Conservation (phyloP, 805 yeast genomes). For the Saccharomycopsis fermentans region DNA sequence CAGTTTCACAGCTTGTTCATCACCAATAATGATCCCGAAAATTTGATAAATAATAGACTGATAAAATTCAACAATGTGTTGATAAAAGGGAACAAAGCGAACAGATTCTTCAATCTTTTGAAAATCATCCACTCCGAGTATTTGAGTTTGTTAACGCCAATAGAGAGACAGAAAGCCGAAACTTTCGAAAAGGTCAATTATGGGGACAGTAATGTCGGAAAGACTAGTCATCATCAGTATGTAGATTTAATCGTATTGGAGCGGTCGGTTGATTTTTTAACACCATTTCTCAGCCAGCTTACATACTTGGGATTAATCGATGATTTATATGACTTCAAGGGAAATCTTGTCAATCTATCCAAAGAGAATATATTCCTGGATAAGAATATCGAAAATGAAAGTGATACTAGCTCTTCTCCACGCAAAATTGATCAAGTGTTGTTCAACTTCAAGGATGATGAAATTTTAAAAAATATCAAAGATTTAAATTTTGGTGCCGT, state of each 20-base stretch:
- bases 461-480: constrained; percentile 41
- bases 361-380: constrained; percentile 16
- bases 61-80: constrained; percentile 44
- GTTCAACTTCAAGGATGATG: constrained; percentile 29
- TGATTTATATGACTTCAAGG: constrained; percentile 48
- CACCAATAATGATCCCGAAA: constrained; percentile 7
- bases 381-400: neutral
- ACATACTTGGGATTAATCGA: constrained; percentile 77
- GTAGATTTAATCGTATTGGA: constrained; percentile 68
- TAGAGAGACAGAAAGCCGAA: constrained; percentile 25
- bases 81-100: constrained; percentile 51
- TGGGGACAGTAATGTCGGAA: constrained; percentile 1
- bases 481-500: constrained; percentile 70
- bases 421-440: constrained; percentile 1
- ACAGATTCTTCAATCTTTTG: constrained; percentile 36
- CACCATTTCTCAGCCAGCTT: constrained; percentile 65
- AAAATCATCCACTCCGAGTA: constrained; percentile 25
- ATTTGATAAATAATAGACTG: constrained; percentile 32
- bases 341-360: constrained; percentile 27
- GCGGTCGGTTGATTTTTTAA: constrained; percentile 61
- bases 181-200: constrained; percentile 11
- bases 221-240: constrained; percentile 29
- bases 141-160: constrained; percentile 27
- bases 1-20: constrained; percentile 31
- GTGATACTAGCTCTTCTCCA: neutral